These are phyloP conservation scores for Tetrahymena borealis DNA, from an alignment of 73 alveolate genomes.

Conservation along the genomic window DNA sequence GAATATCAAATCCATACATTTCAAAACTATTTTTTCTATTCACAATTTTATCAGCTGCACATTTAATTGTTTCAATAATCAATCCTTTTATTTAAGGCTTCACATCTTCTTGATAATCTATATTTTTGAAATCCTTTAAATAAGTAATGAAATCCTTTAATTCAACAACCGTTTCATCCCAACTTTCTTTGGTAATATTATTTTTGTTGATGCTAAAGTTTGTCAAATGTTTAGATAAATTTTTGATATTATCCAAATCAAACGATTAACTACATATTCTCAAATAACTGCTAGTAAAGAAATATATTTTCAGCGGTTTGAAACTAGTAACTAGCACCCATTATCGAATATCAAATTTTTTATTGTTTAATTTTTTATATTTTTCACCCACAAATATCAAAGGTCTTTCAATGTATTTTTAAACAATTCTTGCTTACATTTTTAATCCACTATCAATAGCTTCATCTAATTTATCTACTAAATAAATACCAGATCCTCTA, in stretches of 20 bases:
- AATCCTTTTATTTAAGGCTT: constrained; percentile 40
- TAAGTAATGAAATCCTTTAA: neutral
- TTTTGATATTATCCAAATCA: constrained; percentile 48
- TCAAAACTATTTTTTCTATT: constrained; percentile 78
- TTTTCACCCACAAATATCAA: constrained; percentile 8
- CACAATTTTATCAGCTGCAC: constrained; percentile 53
- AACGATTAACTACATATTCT: constrained; percentile 60
- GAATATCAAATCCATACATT: constrained; percentile 87
- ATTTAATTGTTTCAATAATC: constrained; percentile 47
- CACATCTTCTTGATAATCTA: constrained; percentile 17
- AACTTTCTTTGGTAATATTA: neutral
- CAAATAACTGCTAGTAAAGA: constrained; percentile 54
- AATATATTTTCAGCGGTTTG: constrained; percentile 55
- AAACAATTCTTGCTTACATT: constrained; percentile 57
- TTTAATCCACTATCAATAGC: constrained; percentile 47
- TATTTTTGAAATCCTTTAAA: neutral
- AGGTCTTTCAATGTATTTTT: constrained; percentile 74
- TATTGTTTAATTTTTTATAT: neutral
- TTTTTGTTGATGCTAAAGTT: constrained; percentile 47
- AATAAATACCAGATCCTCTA: constrained; percentile 67
- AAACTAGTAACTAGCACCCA: constrained; percentile 71
- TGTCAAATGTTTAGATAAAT: constrained; percentile 56
- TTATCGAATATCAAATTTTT: constrained; percentile 57
- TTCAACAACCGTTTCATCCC: neutral
- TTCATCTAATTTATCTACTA: constrained; percentile 41